phyloP scores from a whole-genome alignment of 257 asterid species.

The Jacaranda mimosifolia region DNA sequence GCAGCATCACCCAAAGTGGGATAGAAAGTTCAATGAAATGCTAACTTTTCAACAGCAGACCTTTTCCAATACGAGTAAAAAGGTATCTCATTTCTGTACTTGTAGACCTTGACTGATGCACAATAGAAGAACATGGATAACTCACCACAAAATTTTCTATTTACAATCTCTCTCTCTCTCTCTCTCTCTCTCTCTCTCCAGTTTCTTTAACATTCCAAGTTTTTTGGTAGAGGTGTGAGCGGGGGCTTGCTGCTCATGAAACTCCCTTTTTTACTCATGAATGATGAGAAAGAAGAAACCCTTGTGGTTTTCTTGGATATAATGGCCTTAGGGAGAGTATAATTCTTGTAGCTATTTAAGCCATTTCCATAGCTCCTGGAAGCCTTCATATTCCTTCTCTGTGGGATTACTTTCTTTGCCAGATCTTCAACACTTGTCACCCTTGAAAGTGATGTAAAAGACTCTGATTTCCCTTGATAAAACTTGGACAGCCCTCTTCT shows the following conservation, averaged over 20 bases:
- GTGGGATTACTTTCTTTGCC: conserved; percentile 61
- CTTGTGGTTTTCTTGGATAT: conserved; percentile 63
- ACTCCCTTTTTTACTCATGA: conserved; percentile 41
- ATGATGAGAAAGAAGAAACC: conserved; percentile 48
- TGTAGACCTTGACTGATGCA: conserved; percentile 20
- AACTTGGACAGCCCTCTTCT: conserved; percentile 89
- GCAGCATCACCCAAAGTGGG: conserved; percentile 27
- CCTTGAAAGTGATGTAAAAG: conserved; percentile 73
- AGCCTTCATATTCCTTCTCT: conserved; percentile 49
- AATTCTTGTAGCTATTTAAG: conserved; percentile 53
- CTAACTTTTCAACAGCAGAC: conserved; percentile 7
- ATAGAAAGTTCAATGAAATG: conserved; percentile 19
- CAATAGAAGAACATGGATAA: conserved; percentile 25
- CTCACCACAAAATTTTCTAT: conserved; percentile 41
- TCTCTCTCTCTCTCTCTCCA: conserved; percentile 27
- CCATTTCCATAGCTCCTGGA: conserved; percentile 67
- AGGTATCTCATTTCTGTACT: conserved; percentile 25
- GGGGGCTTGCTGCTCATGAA: conserved; percentile 49
- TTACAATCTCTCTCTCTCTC: conserved; percentile 38
- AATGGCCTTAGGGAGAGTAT: conserved; percentile 62
- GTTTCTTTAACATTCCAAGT: conserved; percentile 38
- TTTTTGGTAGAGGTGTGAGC: conserved; percentile 39
- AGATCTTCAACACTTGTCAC: conserved; percentile 77
- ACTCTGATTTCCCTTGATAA: conserved; percentile 82
- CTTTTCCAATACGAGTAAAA: neutral